Conservation (phyloP, 305 asterid genomes). For the Galium porrigens region DNA sequence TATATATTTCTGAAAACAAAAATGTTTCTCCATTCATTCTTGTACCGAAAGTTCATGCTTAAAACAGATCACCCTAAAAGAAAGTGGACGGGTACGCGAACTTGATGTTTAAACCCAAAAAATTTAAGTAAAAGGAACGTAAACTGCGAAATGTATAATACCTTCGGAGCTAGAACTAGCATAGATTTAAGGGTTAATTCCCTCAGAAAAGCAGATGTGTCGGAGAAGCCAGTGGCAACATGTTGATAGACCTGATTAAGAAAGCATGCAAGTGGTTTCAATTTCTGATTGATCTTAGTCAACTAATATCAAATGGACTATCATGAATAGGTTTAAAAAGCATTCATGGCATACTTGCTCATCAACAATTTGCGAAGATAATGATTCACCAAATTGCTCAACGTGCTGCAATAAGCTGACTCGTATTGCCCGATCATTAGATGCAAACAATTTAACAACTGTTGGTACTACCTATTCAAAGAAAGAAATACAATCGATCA, state of each 20-base stretch:
- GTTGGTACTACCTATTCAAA: conserved; percentile 64
- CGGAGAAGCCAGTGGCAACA: conserved; percentile 87
- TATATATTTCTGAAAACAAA: no score
- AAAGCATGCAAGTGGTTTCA: conserved; percentile 9
- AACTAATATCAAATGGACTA: neutral
- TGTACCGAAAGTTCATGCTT: neutral
- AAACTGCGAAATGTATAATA: conserved; percentile 20
- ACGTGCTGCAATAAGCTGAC: conserved; percentile 83
- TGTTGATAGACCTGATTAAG: conserved; percentile 67
- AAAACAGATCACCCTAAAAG: neutral
- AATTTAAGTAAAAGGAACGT: neutral
- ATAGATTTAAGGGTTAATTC: conserved; percentile 90
- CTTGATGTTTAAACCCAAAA: no score
- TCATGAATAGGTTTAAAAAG: neutral
- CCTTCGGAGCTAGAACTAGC: conserved; percentile 99
- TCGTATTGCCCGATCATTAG: conserved; percentile 81
- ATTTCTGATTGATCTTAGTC: conserved; percentile 1
- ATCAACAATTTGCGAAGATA: conserved; percentile 73
- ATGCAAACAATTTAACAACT: conserved; percentile 71
- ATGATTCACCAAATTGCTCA: conserved; percentile 86
- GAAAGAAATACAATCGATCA: conserved; percentile 10
- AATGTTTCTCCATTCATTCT: neutral
- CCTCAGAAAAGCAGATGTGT: conserved; percentile 86
- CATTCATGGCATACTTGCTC: conserved; percentile 55
- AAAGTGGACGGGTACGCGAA: neutral